phyloP scores from a whole-genome alignment of 352 stramenopile genomes.

The Phytophthora sp. region DNA sequence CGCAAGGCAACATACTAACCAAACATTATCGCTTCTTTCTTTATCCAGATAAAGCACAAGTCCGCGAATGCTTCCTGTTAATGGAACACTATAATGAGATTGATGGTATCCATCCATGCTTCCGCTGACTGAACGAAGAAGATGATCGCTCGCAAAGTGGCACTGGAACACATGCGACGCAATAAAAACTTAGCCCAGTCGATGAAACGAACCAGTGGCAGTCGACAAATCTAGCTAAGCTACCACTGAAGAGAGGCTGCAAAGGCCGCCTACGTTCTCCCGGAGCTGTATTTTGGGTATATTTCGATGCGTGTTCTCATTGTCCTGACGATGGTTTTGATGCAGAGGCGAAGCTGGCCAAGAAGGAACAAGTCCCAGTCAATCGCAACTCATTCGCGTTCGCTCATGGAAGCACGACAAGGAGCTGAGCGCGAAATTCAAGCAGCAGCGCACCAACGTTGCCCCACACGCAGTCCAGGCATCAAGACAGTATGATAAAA shows the following conservation, averaged over 20 bases:
- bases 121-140: constrained; percentile 68
- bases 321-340: no score
- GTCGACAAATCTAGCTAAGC: constrained; percentile 21
- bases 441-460: constrained; percentile 32
- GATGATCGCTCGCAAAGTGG: constrained; percentile 82
- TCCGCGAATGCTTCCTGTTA: no score
- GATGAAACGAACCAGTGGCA: constrained; percentile 7
- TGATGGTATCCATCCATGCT: constrained; percentile 52
- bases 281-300: constrained; percentile 40
- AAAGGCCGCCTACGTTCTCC: constrained; percentile 52
- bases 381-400: constrained; percentile 85
- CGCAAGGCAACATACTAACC: no score
- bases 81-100: no score
- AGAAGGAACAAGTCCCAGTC: constrained; percentile 65
- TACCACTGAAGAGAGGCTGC: constrained; percentile 35
- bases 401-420: constrained; percentile 76
- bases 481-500: constrained; percentile 88
- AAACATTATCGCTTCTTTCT: no score
- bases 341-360: constrained; percentile 61
- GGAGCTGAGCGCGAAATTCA: constrained; percentile 48
- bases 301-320: no score
- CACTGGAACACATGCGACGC: constrained; percentile 80
- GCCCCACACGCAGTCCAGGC: constrained; percentile 48
- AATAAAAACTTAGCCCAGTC: constrained; percentile 43
- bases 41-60: no score